Conservation (phyloP, 169 alveolate species). For the Eimeria necatrix region DNA sequence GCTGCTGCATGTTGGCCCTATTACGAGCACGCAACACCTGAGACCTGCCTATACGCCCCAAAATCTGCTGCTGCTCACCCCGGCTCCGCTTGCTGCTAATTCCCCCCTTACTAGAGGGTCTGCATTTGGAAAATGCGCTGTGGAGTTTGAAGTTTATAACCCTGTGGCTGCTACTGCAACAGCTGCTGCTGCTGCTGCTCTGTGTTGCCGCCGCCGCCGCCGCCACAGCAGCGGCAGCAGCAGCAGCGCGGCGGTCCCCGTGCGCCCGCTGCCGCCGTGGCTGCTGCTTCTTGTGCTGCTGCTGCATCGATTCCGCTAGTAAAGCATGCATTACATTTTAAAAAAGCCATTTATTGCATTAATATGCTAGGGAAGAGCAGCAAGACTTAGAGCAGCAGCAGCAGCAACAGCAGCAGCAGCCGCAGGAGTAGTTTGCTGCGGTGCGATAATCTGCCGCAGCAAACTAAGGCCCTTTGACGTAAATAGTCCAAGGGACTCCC, state of each 20-base stretch:
- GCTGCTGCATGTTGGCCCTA: neutral
- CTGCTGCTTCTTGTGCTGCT: conserved; percentile 66
- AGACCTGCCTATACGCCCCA: conserved; percentile 74
- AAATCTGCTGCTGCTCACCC: conserved; percentile 27
- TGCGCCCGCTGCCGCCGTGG: conserved; percentile 72
- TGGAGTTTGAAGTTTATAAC: conserved; percentile 23
- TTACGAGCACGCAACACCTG: conserved; percentile 67
- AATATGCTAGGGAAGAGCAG: conserved; percentile 49
- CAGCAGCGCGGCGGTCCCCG: conserved; percentile 76
- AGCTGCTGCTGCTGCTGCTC: conserved; percentile 57
- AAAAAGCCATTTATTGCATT: conserved; percentile 6
- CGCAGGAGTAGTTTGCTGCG: conserved; percentile 72
- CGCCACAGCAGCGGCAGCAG: conserved; percentile 76
- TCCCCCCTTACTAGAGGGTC: conserved; percentile 33
- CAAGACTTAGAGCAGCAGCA: conserved; percentile 52
- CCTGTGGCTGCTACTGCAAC: conserved; percentile 32
- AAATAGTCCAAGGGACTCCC: conserved; percentile 12
- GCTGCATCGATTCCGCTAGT: conserved; percentile 62
- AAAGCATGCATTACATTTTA: conserved; percentile 33
- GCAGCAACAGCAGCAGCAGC: conserved; percentile 74
- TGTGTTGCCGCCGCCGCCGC: conserved; percentile 56
- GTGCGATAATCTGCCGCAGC: conserved; percentile 46
- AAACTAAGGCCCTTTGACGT: conserved; percentile 7
- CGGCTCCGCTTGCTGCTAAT: conserved; percentile 49
- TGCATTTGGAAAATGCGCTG: conserved; percentile 64